phyloP scores from a whole-genome alignment of 192 early-diverging fungal species.

The Backusella macrospora region DNA sequence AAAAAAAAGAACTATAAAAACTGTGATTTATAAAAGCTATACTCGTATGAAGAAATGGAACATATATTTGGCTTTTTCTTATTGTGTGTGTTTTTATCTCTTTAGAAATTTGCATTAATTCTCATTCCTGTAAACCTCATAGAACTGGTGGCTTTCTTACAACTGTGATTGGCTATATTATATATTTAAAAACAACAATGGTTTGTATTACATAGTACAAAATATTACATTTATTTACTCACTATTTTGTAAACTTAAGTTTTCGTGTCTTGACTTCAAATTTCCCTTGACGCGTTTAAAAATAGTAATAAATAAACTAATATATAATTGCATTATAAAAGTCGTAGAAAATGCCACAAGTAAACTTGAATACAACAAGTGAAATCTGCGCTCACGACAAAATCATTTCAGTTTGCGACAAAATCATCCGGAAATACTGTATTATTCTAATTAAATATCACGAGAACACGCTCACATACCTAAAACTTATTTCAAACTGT shows the following conservation, averaged over 20 bases:
- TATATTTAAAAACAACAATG: no score
- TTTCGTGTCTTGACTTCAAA: no score
- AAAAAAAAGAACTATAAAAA: background rate
- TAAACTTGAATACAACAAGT: no score
- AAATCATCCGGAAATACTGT: no score
- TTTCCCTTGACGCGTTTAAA: no score
- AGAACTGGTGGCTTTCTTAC: background rate
- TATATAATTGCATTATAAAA: no score
- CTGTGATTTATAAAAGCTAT: background rate
- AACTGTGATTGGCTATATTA: background rate
- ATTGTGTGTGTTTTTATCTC: background rate
- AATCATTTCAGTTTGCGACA: no score
- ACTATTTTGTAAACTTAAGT: no score
- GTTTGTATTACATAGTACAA: slow-evolving; percentile 3
- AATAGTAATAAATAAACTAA: no score
- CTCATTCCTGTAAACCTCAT: background rate
- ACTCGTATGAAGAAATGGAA: background rate
- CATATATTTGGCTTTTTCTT: background rate
- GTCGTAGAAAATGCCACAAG: no score
- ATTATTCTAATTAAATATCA: background rate
- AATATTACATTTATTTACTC: background rate
- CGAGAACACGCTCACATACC: background rate
- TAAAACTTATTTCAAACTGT: background rate
- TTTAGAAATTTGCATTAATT: background rate
- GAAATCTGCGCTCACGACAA: no score